Base-by-base conservation (phyloP, 2,329 filamentous ascomycete genomes). In the Sporothrix inflata region DNA sequence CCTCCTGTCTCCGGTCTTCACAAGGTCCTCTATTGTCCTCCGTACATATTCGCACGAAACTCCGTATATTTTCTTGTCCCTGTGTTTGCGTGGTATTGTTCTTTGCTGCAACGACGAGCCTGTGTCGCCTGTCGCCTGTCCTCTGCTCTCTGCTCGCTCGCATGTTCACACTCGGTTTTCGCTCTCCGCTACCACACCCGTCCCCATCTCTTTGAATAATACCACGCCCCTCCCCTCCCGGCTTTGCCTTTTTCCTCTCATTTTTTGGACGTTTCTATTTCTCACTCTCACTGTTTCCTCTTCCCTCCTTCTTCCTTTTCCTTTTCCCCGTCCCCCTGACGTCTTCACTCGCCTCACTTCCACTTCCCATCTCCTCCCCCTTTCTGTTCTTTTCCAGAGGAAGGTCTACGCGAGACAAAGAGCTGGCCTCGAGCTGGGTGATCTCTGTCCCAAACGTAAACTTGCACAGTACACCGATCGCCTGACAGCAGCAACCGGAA, bases 361-460 rank as follows among this genome's bases (percentile, higher is more conserved):
- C 60, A 45, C 47, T 42, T 53, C 21, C 34, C 30, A 60, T n/a
- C 51, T n/a, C 8, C 21, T 5, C 47, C 67, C n/a, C 3, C 12
- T 30, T 66, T 47, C n/a, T 24, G 19, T 11, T 27, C n/a, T 0
- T 14, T 21, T 30, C 14, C 27, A 19, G 5, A 40, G 47, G 47
- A 34, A 68, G 65, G 65, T 68, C 27, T 53, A 51, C 47, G 30
- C 65, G 65, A 68, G 65, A 66, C 65, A 40, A 53, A 40, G 24
- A 38, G 24, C 42, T 55, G 34, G 66, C 30, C 47, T 55, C 30
- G n/a, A 38, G 27, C 49, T 42, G 21, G 21, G 21, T 27, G 38
- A 45, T 69, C 1, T 6, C 9, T 34, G 6, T 47, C 38, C 2
- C 3, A 42, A 27, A 9, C 40, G 9, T 19, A 27, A 47, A 24